Conservation (phyloP, 768 basidiomycete species). For the Leccinum truebloodii region DNA sequence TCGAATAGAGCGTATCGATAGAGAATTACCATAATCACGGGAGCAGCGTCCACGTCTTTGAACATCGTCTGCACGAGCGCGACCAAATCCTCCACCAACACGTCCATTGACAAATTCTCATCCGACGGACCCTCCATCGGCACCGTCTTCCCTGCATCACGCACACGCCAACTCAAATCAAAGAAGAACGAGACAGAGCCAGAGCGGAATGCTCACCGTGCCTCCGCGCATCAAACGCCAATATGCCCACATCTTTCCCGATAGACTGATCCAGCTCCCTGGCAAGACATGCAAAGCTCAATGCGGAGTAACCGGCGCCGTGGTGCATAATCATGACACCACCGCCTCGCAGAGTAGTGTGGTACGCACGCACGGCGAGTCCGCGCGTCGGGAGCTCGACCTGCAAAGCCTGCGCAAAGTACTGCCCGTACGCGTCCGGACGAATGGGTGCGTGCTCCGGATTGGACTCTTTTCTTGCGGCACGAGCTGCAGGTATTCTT, state of each 20-base stretch:
- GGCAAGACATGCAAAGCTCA: conserved; percentile 91
- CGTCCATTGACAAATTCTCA: conserved; percentile 60
- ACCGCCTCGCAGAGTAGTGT: conserved; percentile 61
- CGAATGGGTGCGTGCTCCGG: conserved; percentile 77
- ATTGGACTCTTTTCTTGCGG: conserved; percentile 44
- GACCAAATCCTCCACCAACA: conserved; percentile 74
- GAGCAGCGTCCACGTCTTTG: conserved; percentile 59
- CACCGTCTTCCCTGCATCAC: conserved; percentile 26
- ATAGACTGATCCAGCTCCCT: conserved; percentile 65
- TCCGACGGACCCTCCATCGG: conserved; percentile 23
- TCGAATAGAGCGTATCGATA: neutral
- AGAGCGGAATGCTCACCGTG: conserved; percentile 62
- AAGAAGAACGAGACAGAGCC: neutral
- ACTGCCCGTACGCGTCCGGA: conserved; percentile 51
- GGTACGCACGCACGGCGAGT: conserved; percentile 79
- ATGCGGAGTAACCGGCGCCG: conserved; percentile 88
- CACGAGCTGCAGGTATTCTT: conserved; percentile 31
- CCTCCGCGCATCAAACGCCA: conserved; percentile 80
- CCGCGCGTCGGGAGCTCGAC: conserved; percentile 62
- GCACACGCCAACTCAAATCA: neutral
- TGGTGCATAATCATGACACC: conserved; percentile 92
- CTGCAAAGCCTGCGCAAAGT: conserved; percentile 79
- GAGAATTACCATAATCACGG: conserved; percentile 65
- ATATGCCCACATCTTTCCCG: conserved; percentile 73
- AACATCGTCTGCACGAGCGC: conserved; percentile 69